These are phyloP conservation scores for Pisolithus tinctorius DNA, from an alignment of 768 basidiomycete species.

Conservation along the genomic window DNA sequence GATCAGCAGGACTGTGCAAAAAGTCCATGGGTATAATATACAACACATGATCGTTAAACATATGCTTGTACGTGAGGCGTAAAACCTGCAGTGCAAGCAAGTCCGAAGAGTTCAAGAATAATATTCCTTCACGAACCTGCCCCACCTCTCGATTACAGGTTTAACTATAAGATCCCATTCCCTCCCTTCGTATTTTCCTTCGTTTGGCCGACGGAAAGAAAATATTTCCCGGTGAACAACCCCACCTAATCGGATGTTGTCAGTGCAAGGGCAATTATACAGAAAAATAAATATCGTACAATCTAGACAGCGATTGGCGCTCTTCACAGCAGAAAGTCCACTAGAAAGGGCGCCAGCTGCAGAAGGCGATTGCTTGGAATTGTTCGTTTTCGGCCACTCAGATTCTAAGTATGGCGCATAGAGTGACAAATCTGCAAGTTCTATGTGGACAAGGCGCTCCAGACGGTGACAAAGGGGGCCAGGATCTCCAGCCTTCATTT, in stretches of 20 bases:
- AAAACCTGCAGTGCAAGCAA: background rate
- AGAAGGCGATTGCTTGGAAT: slow-evolving; percentile 15
- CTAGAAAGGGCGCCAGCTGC: slow-evolving; percentile 4
- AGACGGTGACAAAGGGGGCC: slow-evolving; percentile 67
- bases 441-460: slow-evolving; percentile 75
- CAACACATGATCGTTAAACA: background rate
- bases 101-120: slow-evolving; percentile 17
- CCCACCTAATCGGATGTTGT: slow-evolving; percentile 37
- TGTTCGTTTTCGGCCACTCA: slow-evolving; percentile 35
- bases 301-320: slow-evolving; percentile 31
- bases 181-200: slow-evolving; percentile 48
- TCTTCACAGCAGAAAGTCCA: slow-evolving; percentile 13
- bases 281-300: slow-evolving; percentile 37
- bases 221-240: slow-evolving; percentile 74
- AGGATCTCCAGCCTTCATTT: slow-evolving; percentile 53
- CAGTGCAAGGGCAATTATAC: background rate
- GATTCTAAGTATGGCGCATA: slow-evolving; percentile 55
- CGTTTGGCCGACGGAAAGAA: slow-evolving; percentile 50
- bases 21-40: background rate
- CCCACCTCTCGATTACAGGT: slow-evolving; percentile 77
- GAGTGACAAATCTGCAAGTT: slow-evolving; percentile 61
- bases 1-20: background rate
- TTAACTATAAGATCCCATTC: slow-evolving; percentile 75
- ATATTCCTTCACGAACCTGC: slow-evolving; percentile 43
- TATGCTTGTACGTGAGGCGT: background rate